Base-by-base conservation (phyloP, 2,329 filamentous ascomycete genomes). In the Colletotrichum phormii region DNA sequence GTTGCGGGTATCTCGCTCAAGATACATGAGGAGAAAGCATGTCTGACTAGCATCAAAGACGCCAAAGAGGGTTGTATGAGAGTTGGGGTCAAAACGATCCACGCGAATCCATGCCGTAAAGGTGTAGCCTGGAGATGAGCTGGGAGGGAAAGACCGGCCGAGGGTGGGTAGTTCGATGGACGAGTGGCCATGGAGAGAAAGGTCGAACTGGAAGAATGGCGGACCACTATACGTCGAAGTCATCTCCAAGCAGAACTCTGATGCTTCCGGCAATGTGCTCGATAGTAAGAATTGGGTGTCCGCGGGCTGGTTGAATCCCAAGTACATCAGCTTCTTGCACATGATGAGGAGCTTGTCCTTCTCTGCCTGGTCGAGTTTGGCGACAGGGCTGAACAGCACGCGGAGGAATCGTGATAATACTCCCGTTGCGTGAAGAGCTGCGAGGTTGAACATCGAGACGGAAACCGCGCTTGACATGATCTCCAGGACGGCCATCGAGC, bases 1-100 rank as follows among this genome's bases (percentile, higher is more conserved):
- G 82, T 98, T 97, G 73, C 90, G 94, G 2, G 95, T 97, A 80
- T 98, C 95, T 79, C 93, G 95, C 81, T 99, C 97, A 51, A 99
- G 87, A 79, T 99, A 99, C 73, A 95, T 92, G 77, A 99, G 90
- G 46, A 99, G 85, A 79, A 99, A 99, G 82, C 97, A 99, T 5
- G 94, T 95, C 81, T 98, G 96, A 5, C 91, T 95, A 4, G 92
- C 88, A 82, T 99, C 97, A 81, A 97, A 98, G 9, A 97, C 94
- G 31, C 97, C 97, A 81, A 99, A 99, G 15, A 99, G 89, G 0
- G 97, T 99, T 0, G 97, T 99, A 81, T 99, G 97, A 18, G 93
- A 92, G 58, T 90, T 89, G 5, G 90, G 85, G 80, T 99, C 97
- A 81, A 97, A 98, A 53, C 91, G 87, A 80, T 98, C 95, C 72